Evolutionary conservation across 2,329 filamentous ascomycete genomes (phyloP).

Genomic region (Kalmusia sp.): DNA sequence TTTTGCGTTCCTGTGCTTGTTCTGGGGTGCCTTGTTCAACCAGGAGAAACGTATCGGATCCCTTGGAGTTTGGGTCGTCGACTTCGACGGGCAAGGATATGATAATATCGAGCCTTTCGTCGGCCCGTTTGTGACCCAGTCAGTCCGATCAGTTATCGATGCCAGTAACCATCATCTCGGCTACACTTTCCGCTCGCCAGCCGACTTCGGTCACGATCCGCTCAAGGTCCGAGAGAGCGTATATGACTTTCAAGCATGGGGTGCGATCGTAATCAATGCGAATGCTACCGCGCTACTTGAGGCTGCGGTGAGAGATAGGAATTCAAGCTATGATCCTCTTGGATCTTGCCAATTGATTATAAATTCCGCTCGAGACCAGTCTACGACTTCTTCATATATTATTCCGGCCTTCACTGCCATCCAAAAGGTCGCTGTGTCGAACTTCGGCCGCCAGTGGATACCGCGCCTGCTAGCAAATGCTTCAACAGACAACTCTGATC

Average conservation of each 20-base stretch:
- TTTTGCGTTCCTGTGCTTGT: slow-evolving; percentile 33
- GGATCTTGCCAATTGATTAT: slow-evolving; percentile 65
- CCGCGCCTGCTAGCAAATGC: slow-evolving; percentile 25
- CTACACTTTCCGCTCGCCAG: slow-evolving; percentile 56
- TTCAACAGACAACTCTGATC: slow-evolving; percentile 43
- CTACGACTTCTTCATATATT: slow-evolving; percentile 60
- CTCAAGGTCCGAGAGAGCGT: slow-evolving; percentile 63
- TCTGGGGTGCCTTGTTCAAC: slow-evolving; percentile 39
- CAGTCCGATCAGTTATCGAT: slow-evolving; percentile 50
- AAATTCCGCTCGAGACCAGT: slow-evolving; percentile 65
- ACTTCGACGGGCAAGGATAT: slow-evolving; percentile 67
- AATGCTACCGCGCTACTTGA: slow-evolving; percentile 67
- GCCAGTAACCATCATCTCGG: slow-evolving; percentile 52
- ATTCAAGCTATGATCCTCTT: slow-evolving; percentile 66
- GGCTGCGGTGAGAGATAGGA: slow-evolving; percentile 60
- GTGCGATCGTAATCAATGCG: slow-evolving; percentile 66
- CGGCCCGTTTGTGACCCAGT: slow-evolving; percentile 60
- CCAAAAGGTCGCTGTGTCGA: slow-evolving; percentile 51
- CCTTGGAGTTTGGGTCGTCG: slow-evolving; percentile 65
- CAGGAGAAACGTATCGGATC: slow-evolving; percentile 30
- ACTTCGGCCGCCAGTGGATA: slow-evolving; percentile 59
- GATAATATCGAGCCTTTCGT: slow-evolving; percentile 56
- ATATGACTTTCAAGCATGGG: slow-evolving; percentile 66
- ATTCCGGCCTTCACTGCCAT: slow-evolving; percentile 57
- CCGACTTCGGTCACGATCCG: slow-evolving; percentile 63